Conservation (phyloP, 2,329 filamentous ascomycete species). For the Mycogone perniciosa region DNA sequence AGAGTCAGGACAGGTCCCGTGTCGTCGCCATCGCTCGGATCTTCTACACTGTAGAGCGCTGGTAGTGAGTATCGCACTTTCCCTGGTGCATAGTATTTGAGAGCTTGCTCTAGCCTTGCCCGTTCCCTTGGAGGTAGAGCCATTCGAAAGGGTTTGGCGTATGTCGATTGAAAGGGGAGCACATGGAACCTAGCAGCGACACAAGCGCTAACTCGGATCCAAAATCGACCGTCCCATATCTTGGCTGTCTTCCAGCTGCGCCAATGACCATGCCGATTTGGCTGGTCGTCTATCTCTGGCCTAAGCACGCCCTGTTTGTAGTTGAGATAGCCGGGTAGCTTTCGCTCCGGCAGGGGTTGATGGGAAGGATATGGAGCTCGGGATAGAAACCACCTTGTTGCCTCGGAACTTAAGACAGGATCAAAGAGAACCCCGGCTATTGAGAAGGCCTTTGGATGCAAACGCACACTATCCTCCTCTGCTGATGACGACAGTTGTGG, state of each 20-base stretch:
- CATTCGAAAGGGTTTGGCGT: constrained; percentile 43
- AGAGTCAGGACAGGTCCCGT: constrained; percentile 31
- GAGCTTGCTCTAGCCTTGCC: constrained; percentile 32
- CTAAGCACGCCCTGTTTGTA: constrained; percentile 7
- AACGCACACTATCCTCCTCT: background rate
- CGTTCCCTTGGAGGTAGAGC: constrained; percentile 30
- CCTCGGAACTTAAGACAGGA: constrained; percentile 20
- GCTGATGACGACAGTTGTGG: constrained; percentile 32
- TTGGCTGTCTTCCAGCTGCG: constrained; percentile 26
- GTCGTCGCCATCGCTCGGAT: constrained; percentile 1
- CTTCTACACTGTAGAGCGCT: constrained; percentile 43
- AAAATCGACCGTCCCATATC: constrained; percentile 57
- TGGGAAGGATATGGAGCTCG: constrained; percentile 40
- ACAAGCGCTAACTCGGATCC: constrained; percentile 45
- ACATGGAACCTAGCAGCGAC: constrained; percentile 37
- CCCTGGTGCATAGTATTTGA: constrained; percentile 46
- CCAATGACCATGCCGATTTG: constrained; percentile 18
- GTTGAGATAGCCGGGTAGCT: constrained; percentile 19
- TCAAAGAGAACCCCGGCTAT: constrained; percentile 34
- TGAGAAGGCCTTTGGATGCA: constrained; percentile 34
- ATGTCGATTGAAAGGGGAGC: constrained; percentile 38
- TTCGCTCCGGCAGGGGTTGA: constrained; percentile 24
- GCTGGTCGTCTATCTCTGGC: constrained; percentile 5
- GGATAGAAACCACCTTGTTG: constrained; percentile 38
- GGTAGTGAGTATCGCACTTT: constrained; percentile 52